Base-by-base conservation (phyloP, 495 filamentous ascomycete genomes). In the Podospora appendiculata region DNA sequence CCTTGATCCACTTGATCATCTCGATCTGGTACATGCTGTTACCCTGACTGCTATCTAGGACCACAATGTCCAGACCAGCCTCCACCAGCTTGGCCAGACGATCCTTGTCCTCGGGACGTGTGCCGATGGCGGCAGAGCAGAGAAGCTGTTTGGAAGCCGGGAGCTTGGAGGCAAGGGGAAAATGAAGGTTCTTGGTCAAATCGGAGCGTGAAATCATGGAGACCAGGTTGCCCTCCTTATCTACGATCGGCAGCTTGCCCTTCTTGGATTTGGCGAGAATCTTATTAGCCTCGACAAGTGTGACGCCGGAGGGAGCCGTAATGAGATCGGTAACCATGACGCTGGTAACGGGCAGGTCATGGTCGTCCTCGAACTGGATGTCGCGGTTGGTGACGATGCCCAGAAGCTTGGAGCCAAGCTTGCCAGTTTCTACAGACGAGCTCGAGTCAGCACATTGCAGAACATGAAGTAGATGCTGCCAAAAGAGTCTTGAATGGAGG, bases 101-200 rank as follows among this genome's bases (percentile, higher is more conserved):
- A 19, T 71, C 58, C 77, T 94, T 96, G 70, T 97, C 93, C 62
- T 90, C 87, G 41, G 90, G 87, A 41, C 93, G 84, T 17, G 93
- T 99, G 51, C 93, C 93, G 60, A 99, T 94, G 42, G 94, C 87
- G 48, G 93, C 93, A 53, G 91, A 91, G 61, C 87, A 89, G 52
- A 99, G 90, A 34, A 97, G 84, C 76, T 99, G 94, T 76, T 99
- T 99, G 52, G 92, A 96, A 61, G 94, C 83, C 47, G 92, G 89
- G 17, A 95, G 84, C 78, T 99, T 99, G 18, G 94, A 97, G 44
- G 93, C 93, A 50, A 96, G 78, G 40, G 93, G 93, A 71, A 91
- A 99, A 74, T 97, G 85, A 11, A 96, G 80, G 72, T 99, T 99
- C 81, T 99, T 99, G 78, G 91, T 96, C 68, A 99, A 75, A 72